Percentiles rank a stretch among this genome's conserved stretches.
phyloP scores from a whole-genome alignment of 2,329 filamentous ascomycete species.

The Neonectria sp. region DNA sequence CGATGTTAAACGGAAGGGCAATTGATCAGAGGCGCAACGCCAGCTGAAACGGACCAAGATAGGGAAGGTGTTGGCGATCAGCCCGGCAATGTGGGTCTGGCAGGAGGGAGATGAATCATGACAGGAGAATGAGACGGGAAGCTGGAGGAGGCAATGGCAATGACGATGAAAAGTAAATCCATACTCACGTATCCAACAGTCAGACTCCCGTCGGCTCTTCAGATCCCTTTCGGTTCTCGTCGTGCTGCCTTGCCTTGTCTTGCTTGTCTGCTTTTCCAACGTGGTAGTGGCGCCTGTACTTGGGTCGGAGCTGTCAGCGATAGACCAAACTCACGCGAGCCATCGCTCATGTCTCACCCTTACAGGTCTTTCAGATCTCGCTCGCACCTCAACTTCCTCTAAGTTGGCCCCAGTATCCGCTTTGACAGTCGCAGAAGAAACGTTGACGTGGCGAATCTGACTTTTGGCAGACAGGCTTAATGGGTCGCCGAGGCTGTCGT shows the following conservation, averaged over 20 bases:
- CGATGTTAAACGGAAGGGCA: constrained; percentile 21
- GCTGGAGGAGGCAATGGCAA: not conserved
- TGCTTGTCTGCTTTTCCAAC: constrained; percentile 16
- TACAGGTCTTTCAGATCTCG: constrained; percentile 32
- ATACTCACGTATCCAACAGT: constrained; percentile 8
- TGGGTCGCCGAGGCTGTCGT: not conserved
- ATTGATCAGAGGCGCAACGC: constrained; percentile 27
- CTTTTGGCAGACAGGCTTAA: not conserved
- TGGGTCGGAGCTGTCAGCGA: constrained; percentile 36
- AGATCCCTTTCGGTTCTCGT: not conserved
- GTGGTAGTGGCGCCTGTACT: constrained; percentile 29
- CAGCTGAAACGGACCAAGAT: constrained; percentile 19
- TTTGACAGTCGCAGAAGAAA: constrained; percentile 33
- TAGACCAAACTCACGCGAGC: constrained; percentile 28
- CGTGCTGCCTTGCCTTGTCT: constrained; percentile 5
- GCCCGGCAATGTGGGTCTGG: constrained; percentile 19
- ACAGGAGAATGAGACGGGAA: not conserved
- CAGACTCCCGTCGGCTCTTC: not conserved
- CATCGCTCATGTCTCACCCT: constrained; percentile 41
- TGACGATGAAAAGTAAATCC: not conserved
- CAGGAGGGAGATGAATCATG: not conserved
- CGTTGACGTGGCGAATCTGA: constrained; percentile 8
- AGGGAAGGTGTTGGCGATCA: constrained; percentile 2
- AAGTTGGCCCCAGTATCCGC: constrained; percentile 29
- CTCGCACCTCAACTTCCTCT: constrained; percentile 31